Conservation (phyloP, 1,139 yeast genomes). For the Yamadazyma blattariae region DNA sequence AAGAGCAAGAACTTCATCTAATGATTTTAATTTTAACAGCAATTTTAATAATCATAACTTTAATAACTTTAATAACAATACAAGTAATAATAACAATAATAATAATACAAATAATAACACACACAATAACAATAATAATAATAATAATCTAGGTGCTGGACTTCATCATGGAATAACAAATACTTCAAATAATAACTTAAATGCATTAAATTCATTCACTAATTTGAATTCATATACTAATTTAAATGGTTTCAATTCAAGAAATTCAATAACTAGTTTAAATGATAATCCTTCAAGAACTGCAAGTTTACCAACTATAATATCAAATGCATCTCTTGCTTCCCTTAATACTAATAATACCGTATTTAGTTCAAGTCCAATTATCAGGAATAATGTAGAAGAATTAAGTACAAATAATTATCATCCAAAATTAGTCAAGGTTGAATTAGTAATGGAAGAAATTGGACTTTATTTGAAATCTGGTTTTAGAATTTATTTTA, state of each 20-base stretch:
- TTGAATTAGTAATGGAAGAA: constrained; percentile 57
- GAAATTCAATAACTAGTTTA: neutral
- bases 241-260: neutral
- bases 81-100: neutral
- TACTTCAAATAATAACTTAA: neutral
- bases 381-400: neutral
- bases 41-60: neutral
- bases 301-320: constrained; percentile 6
- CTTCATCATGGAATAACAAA: neutral
- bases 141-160: neutral
- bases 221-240: neutral
- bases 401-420: constrained; percentile 5
- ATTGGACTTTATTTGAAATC: constrained; percentile 54
- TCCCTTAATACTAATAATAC: constrained; percentile 7
- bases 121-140: too few relatives aligned
- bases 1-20: constrained; percentile 1
- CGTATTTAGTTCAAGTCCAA: constrained; percentile 4
- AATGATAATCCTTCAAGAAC: constrained; percentile 2
- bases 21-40: constrained; percentile 4
- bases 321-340: constrained; percentile 5
- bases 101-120: neutral
- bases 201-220: neutral
- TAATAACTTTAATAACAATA: neutral
- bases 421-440: constrained; percentile 29
- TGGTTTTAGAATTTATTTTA: constrained; percentile 55